phyloP scores from a whole-genome alignment of 2,329 filamentous ascomycete species.

The Chlorencoelia australis region DNA sequence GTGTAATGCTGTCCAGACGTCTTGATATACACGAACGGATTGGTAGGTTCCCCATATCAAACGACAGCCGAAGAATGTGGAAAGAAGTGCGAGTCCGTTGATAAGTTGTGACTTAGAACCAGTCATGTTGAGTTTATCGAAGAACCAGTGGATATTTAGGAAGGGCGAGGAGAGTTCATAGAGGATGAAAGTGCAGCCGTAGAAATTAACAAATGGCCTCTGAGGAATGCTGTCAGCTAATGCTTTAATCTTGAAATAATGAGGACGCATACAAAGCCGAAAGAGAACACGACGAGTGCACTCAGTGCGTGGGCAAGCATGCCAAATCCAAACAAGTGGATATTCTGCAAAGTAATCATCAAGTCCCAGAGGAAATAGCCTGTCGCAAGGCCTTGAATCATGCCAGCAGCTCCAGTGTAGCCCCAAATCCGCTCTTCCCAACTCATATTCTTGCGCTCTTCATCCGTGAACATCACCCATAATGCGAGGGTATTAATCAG shows the following conservation, averaged over 20 bases:
- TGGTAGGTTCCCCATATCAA: slow-evolving; percentile 70
- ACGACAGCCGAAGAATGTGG: slow-evolving; percentile 67
- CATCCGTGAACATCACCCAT: slow-evolving; percentile 60
- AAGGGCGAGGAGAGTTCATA: slow-evolving; percentile 82
- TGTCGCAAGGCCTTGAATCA: slow-evolving; percentile 66
- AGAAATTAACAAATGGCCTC: slow-evolving; percentile 79
- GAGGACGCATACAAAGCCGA: slow-evolving; percentile 62
- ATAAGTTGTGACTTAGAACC: slow-evolving; percentile 64
- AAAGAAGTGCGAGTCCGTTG: slow-evolving; percentile 64
- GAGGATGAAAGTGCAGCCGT: slow-evolving; percentile 70
- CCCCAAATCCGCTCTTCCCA: slow-evolving; percentile 64
- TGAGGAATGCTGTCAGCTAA: slow-evolving; percentile 27
- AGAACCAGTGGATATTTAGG: slow-evolving; percentile 86
- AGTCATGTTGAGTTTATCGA: slow-evolving; percentile 75
- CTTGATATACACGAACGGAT: slow-evolving; percentile 57
- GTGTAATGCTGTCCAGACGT: slow-evolving; percentile 53
- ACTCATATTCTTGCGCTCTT: slow-evolving; percentile 56
- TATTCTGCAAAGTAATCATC: slow-evolving; percentile 54
- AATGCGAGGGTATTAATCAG: slow-evolving; percentile 65
- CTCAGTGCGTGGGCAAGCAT: slow-evolving; percentile 66
- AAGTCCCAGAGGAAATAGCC: slow-evolving; percentile 85
- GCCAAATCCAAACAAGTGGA: slow-evolving; percentile 50
- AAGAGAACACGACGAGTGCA: slow-evolving; percentile 62
- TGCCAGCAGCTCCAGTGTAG: slow-evolving; percentile 60
- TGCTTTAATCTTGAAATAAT: not conserved